phyloP scores from a whole-genome alignment of 169 alveolate genomes.

The Eimeria falciformis region DNA sequence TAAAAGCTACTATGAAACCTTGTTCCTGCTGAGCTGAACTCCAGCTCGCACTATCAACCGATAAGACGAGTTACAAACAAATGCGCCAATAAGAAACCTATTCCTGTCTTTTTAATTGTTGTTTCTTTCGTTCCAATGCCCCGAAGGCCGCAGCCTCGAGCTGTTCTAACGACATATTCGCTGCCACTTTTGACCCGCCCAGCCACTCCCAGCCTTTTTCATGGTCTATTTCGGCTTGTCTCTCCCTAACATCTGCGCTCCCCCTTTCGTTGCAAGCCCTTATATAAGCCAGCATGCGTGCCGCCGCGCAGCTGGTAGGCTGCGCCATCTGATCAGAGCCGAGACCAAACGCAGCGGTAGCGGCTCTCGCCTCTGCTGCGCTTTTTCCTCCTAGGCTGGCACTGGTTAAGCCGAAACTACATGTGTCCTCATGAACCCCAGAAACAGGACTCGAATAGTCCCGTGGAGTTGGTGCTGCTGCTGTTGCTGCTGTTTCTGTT shows the following conservation, averaged over 20 bases:
- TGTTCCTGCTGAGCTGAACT: too few relatives aligned
- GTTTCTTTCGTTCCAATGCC: slow-evolving; percentile 47
- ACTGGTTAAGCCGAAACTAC: background rate
- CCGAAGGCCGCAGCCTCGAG: slow-evolving; percentile 63
- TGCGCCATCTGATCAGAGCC: background rate
- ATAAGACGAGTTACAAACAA: too few relatives aligned
- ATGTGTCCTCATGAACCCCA: background rate
- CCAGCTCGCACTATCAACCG: too few relatives aligned
- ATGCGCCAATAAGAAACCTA: too few relatives aligned
- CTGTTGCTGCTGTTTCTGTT: slow-evolving; percentile 23
- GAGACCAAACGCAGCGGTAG: slow-evolving; percentile 63
- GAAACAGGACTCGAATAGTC: background rate
- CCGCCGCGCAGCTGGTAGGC: slow-evolving; percentile 60
- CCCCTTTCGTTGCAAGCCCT: slow-evolving; percentile 55
- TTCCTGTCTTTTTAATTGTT: background rate
- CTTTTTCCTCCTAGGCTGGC: background rate
- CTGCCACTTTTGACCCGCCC: slow-evolving; percentile 69
- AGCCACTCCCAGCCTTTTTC: slow-evolving; percentile 65
- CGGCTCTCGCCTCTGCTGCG: background rate
- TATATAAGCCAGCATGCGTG: slow-evolving; percentile 30
- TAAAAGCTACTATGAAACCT: too few relatives aligned
- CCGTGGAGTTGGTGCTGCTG: slow-evolving; percentile 43
- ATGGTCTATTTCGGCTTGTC: slow-evolving; percentile 20
- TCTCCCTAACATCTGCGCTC: background rate
- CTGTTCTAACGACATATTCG: slow-evolving; percentile 38